Conservation (phyloP, 2,329 filamentous ascomycete species). For the Trichoderma sp. region DNA sequence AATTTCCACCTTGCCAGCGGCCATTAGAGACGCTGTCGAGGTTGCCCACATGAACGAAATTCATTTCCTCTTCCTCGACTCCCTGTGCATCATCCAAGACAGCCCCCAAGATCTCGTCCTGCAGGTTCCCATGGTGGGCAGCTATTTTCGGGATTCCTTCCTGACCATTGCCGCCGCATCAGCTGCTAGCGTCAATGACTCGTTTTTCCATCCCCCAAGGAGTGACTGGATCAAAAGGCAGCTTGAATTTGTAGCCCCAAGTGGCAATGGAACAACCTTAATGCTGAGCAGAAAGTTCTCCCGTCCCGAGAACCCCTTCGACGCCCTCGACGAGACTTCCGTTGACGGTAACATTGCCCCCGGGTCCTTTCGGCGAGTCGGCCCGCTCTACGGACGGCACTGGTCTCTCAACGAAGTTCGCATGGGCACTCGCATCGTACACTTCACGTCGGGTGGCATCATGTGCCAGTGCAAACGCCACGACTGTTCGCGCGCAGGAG, state of each 20-base stretch:
- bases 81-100: slow-evolving; percentile 14
- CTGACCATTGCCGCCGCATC: slow-evolving; percentile 7
- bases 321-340: not conserved
- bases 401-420: slow-evolving; percentile 7
- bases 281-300: not conserved
- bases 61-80: slow-evolving; percentile 7
- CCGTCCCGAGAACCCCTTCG: not conserved
- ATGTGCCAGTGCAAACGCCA: not conserved
- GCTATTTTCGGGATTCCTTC: slow-evolving; percentile 2
- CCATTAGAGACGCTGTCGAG: not conserved
- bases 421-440: not conserved
- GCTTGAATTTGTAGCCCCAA: not conserved
- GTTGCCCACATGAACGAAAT: not conserved
- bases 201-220: not conserved
- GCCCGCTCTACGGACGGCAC: slow-evolving; percentile 3
- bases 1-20: not conserved
- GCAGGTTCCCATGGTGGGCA: not conserved
- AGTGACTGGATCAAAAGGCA: slow-evolving; percentile 7
- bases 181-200: not conserved
- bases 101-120: not conserved
- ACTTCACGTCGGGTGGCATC: not conserved
- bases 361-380: not conserved
- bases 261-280: not conserved
- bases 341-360: not conserved
- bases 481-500: not conserved